phyloP scores from a whole-genome alignment of 164 flowering plant species.

The Cinnamomum micranthum region DNA sequence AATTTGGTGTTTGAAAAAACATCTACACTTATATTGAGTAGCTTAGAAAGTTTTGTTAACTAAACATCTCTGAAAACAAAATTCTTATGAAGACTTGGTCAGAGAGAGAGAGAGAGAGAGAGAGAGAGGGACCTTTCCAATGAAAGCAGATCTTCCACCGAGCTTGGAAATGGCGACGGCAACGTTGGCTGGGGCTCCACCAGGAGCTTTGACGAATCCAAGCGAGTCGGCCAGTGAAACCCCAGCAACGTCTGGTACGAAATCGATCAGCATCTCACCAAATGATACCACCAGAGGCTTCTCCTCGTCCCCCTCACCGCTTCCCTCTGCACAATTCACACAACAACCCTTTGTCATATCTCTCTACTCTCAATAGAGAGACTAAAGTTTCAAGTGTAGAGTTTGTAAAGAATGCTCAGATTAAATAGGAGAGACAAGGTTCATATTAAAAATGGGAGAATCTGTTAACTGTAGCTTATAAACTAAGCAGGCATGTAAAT shows the following conservation, averaged over 20 bases:
- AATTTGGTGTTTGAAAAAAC: too few species aligned
- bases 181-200: slow-evolving; percentile 89
- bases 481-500: background rate
- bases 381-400: too few species aligned
- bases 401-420: too few species aligned
- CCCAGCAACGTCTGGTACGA: slow-evolving; percentile 62
- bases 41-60: background rate
- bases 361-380: too few species aligned
- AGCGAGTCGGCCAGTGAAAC: slow-evolving; percentile 63
- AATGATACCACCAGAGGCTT: slow-evolving; percentile 42
- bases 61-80: too few species aligned
- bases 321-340: background rate
- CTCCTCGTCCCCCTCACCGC: too few species aligned
- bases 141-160: slow-evolving; percentile 64
- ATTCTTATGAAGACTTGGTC: too few species aligned
- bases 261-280: slow-evolving; percentile 84
- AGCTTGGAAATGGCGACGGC: slow-evolving; percentile 69
- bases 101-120: too few species aligned
- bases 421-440: background rate
- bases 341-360: background rate
- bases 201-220: slow-evolving; percentile 75
- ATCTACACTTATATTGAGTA: background rate
- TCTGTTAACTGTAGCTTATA: background rate
- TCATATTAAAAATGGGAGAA: background rate
- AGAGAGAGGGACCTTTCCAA: slow-evolving; percentile 53